Percentiles rank a stretch among this genome's conserved stretches.
These are phyloP conservation scores for Skeletonema menzelii DNA, from an alignment of 108 stramenopile genomes.

Conservation along the genomic window DNA sequence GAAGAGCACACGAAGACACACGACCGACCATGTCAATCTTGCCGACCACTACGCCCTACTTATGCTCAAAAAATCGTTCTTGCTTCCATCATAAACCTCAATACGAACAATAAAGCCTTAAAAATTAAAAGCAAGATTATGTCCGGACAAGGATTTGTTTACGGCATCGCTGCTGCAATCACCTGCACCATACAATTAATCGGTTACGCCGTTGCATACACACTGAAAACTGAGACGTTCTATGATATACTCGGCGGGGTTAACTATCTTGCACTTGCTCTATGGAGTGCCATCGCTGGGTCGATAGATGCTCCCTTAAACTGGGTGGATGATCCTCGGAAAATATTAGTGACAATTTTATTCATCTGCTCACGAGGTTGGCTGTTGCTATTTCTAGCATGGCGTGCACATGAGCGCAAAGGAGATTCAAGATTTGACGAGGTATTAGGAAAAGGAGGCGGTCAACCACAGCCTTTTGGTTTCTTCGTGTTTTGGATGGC, in stretches of 20 bases:
- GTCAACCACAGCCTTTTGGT: constrained; percentile 10
- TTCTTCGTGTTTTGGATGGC: constrained; percentile 71
- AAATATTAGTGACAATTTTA: constrained; percentile 42
- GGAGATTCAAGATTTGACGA: constrained; percentile 75
- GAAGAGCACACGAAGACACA: too few relatives aligned
- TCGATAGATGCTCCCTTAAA: background rate
- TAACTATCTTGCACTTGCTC: constrained; percentile 56
- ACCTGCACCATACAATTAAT: constrained; percentile 53
- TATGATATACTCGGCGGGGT: constrained; percentile 70
- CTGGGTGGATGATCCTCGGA: constrained; percentile 39
- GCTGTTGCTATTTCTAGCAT: constrained; percentile 63
- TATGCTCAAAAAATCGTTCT: too few relatives aligned
- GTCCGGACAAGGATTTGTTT: constrained; percentile 29
- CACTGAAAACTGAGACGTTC: constrained; percentile 60
- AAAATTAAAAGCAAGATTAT: too few relatives aligned
- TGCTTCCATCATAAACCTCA: too few relatives aligned
- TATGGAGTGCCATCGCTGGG: constrained; percentile 35
- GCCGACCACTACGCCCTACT: background rate
- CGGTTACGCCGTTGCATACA: constrained; percentile 57
- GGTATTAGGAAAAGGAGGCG: constrained; percentile 43
- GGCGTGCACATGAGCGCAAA: constrained; percentile 67
- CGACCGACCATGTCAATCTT: background rate
- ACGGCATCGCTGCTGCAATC: constrained; percentile 41
- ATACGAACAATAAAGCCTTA: too few relatives aligned
- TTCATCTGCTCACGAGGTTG: constrained; percentile 59